phyloP scores from a whole-genome alignment of 2,329 filamentous ascomycete genomes.

The Coniosporium tulheliwenetii region DNA sequence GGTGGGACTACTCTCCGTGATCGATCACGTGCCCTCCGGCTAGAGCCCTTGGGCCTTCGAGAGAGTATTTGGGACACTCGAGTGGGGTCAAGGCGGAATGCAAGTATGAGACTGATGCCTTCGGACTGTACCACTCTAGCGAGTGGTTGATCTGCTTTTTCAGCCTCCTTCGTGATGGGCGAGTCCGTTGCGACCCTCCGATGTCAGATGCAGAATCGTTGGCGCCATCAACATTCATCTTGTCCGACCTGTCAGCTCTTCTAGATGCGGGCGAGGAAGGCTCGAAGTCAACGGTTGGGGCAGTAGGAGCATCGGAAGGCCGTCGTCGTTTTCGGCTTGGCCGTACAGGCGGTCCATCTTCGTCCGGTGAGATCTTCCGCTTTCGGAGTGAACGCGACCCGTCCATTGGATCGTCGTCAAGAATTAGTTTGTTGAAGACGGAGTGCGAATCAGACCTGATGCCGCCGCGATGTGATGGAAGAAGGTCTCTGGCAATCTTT shows the following conservation, averaged over 20 bases:
- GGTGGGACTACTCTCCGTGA: slow-evolving; percentile 29
- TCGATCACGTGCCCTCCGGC: slow-evolving; percentile 28
- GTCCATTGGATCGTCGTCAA: slow-evolving; percentile 59
- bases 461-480: slow-evolving; percentile 51
- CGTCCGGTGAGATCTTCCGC: slow-evolving; percentile 62
- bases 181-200: slow-evolving; percentile 14
- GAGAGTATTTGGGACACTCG: slow-evolving; percentile 47
- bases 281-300: slow-evolving; percentile 3
- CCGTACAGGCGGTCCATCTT: slow-evolving; percentile 26
- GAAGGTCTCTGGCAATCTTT: slow-evolving; percentile 53
- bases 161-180: slow-evolving; percentile 39
- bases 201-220: slow-evolving; percentile 6
- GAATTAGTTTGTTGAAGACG: slow-evolving; percentile 57
- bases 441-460: slow-evolving; percentile 58
- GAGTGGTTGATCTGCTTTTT: slow-evolving; percentile 25
- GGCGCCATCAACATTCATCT: slow-evolving; percentile 4
- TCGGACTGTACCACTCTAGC: slow-evolving; percentile 24
- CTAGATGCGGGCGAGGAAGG: slow-evolving; percentile 5
- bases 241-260: slow-evolving; percentile 6
- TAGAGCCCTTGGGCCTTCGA: slow-evolving; percentile 40
- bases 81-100: slow-evolving; percentile 39
- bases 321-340: slow-evolving; percentile 26
- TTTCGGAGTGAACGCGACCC: slow-evolving; percentile 67
- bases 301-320: slow-evolving; percentile 18
- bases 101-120: slow-evolving; percentile 37